phyloP scores from a whole-genome alignment of 2,329 filamentous ascomycete genomes.

The Orbilia blumenaviensis region DNA sequence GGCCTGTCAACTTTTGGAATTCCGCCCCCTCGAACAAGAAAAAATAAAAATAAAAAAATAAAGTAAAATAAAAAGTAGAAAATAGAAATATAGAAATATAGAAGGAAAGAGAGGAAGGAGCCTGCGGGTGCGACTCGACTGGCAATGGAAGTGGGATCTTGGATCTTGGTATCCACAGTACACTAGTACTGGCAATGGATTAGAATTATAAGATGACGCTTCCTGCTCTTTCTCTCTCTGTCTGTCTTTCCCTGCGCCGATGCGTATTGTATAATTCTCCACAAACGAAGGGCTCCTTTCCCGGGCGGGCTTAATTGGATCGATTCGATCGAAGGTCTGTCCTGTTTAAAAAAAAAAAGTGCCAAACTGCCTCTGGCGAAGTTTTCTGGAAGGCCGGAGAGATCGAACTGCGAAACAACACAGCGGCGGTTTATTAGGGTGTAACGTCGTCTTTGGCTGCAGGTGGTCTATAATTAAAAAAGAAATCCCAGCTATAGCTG shows the following conservation, averaged over 20 bases:
- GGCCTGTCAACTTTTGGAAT: too few species aligned
- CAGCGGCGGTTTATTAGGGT: constrained; percentile 17
- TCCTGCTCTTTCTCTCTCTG: neutral
- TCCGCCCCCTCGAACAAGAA: neutral
- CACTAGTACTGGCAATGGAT: too few species aligned
- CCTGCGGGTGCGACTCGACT: constrained; percentile 6
- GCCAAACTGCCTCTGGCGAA: constrained; percentile 7
- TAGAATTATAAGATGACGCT: constrained; percentile 22
- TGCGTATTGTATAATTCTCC: constrained; percentile 25
- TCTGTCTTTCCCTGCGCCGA: neutral
- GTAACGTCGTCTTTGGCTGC: constrained; percentile 32
- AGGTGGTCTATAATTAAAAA: constrained; percentile 23
- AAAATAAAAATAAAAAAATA: neutral
- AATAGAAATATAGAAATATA: too few species aligned
- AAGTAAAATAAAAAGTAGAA: neutral
- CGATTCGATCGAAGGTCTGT: neutral
- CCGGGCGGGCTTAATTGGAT: neutral
- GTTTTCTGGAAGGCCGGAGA: constrained; percentile 45
- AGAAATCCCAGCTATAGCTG: neutral
- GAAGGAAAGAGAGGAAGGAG: too few species aligned
- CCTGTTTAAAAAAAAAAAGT: neutral
- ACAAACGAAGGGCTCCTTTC: constrained; percentile 41
- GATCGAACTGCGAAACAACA: constrained; percentile 35
- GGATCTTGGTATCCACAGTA: too few species aligned
- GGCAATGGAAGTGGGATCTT: too few species aligned